Conservation (phyloP, 768 basidiomycete species). For the Rhizopogon rudus region DNA sequence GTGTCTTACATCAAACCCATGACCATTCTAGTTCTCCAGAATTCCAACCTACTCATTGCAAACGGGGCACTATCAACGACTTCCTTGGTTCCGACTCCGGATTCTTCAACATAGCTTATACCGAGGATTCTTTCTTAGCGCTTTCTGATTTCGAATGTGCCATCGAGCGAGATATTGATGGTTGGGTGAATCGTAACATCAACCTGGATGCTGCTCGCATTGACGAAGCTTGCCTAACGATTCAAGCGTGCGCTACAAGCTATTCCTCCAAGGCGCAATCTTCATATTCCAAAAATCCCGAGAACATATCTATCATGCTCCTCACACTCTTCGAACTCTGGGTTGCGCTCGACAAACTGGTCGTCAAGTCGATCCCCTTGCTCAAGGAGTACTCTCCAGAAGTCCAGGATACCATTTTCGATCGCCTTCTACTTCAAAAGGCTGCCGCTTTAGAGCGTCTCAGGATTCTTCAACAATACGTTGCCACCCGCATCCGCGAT, state of each 20-base stretch:
- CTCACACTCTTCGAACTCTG: conserved; percentile 43
- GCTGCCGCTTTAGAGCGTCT: conserved; percentile 24
- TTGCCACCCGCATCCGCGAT: conserved; percentile 22
- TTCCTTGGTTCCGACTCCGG: conserved; percentile 10
- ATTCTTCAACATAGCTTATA: conserved; percentile 12
- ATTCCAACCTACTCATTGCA: conserved; percentile 1
- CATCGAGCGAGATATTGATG: conserved; percentile 25
- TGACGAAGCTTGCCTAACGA: conserved; percentile 17
- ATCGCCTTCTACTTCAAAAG: conserved; percentile 36
- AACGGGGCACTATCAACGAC: conserved; percentile 11
- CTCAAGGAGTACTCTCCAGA: conserved; percentile 42
- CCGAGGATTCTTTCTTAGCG: conserved; percentile 8
- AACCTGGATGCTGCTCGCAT: conserved; percentile 7
- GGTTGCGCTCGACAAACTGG: conserved; percentile 39
- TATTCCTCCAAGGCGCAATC: conserved; percentile 22
- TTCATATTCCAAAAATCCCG: conserved; percentile 30
- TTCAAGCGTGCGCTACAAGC: conserved; percentile 21
- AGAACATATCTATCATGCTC: conserved; percentile 35
- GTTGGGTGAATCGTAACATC: conserved; percentile 24
- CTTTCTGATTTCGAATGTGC: conserved; percentile 35
- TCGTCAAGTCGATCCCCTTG: conserved; percentile 30
- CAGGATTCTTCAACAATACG: conserved; percentile 21
- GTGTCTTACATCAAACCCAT: too few relatives aligned
- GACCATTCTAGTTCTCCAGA: too few relatives aligned
- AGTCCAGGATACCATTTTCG: conserved; percentile 31